These are phyloP conservation scores for Volvox africanus DNA, from an alignment of 139 green algal species.

Conservation along the genomic window DNA sequence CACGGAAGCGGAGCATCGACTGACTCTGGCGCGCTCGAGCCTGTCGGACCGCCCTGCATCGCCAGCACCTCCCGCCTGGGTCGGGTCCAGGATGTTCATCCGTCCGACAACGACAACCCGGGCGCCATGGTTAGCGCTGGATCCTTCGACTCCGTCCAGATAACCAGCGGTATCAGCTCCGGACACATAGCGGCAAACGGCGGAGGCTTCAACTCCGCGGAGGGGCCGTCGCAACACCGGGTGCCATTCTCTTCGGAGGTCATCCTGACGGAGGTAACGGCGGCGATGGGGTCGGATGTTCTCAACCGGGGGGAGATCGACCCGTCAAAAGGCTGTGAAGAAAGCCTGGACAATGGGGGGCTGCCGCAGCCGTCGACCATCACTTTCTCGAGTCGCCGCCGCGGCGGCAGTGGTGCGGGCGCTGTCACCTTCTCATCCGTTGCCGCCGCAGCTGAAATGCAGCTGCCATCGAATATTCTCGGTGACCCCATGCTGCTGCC, in stretches of 20 bases:
- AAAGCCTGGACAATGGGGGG: no score
- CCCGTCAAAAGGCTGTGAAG: no score
- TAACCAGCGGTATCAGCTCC: no score
- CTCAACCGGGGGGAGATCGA: no score
- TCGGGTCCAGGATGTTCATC: background rate
- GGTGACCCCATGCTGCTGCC: background rate
- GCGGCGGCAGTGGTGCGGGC: background rate
- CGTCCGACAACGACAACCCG: background rate
- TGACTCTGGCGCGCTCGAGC: no score
- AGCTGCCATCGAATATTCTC: constrained; percentile 13
- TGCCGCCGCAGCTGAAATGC: background rate
- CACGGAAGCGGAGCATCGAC: background rate
- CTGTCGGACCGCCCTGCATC: background rate
- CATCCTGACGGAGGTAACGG: background rate
- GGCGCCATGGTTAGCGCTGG: no score
- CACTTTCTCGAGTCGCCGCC: no score
- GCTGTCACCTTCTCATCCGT: background rate
- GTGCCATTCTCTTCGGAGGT: background rate
- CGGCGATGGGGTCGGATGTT: background rate
- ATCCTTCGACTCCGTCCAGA: no score
- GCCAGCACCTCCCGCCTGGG: background rate
- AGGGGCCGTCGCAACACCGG: background rate
- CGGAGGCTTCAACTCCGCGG: background rate
- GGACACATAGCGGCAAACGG: no score
- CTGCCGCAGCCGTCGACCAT: no score